Evolutionary conservation across 2,329 filamentous ascomycete genomes (phyloP), one percentile per base, ranked within the genome.

Genomic region (Clarireedia hainanense): DNA sequence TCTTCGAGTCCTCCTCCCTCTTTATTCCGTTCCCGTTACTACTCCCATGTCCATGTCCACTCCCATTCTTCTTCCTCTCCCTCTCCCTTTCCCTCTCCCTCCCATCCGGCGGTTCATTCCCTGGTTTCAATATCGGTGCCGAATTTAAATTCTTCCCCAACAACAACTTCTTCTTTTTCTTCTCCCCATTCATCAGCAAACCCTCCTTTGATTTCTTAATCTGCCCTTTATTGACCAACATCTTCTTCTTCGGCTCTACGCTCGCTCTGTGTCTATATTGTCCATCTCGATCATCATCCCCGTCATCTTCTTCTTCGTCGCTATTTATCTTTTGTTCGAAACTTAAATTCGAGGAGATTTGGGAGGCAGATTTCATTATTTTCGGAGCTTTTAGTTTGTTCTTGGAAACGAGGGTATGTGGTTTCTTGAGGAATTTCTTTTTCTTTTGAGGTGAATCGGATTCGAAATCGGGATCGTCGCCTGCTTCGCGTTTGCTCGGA

Each of bases 381-480:
- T 64, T 64, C 6, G 64, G 63, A 15, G 61, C 61, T 52, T 65
- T 65, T 12, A 66, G 55, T 45, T 66, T 68, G 7, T 55, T 63
- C 5, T 60, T 52, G 4, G 59, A n/a, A 42, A 52, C 37, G 17
- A 50, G 24, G 36, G 47, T 9, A 14, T 39, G 5, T 26, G 50
- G 59, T 57, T 65, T 67, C 56, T 68, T 68, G 12, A 63, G 47
- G 12, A 63, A 52, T 30, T 64, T 64, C 58, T 67, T 67, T 52
- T 66, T 67, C 57, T 66, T 68, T 23, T 67, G 61, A 6, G 62
- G 62, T 15, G 65, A 63, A 48, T 56, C 54, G 15, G 65, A 65
- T 46, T 67, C 65, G 12, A 64, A 65, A 50, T 68, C 67, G 27
- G 63, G 63, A 49, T 67, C 67, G 37, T 69, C 66, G 37, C 58